Evolutionary conservation across 257 asterid species (phyloP).

Genomic region (Anisodus acutangulus): DNA sequence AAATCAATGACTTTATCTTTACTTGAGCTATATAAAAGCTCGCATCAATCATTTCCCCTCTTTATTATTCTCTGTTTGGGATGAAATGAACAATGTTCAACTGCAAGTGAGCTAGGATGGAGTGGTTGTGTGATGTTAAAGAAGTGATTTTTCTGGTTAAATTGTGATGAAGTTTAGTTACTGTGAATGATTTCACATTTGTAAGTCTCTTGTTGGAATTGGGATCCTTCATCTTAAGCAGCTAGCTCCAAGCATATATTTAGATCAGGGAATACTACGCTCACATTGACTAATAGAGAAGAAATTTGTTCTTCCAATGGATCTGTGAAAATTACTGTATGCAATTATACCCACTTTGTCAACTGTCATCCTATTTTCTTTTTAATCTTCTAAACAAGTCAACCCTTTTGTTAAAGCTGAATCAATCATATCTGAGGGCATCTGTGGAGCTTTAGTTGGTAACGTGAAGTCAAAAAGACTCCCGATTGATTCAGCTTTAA

Average conservation of each 20-base stretch:
- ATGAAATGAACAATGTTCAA: neutral
- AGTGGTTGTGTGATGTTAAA: neutral
- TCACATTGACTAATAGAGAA: neutral
- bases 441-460: neutral
- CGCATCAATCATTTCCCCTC: no score
- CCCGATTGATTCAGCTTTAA: neutral
- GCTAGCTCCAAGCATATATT: neutral
- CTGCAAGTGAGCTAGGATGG: neutral
- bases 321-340: neutral
- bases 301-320: neutral
- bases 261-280: slow-evolving; percentile 6
- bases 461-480: neutral
- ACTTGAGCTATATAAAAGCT: neutral
- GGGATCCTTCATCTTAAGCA: neutral
- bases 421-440: no score
- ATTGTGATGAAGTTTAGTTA: neutral
- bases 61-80: neutral
- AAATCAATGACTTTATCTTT: neutral
- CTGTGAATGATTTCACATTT: neutral
- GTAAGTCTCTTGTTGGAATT: neutral
- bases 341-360: neutral
- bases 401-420: no score
- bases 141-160: neutral
- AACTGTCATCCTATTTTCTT: neutral
- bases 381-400: no score